phyloP scores from a whole-genome alignment of 2,329 filamentous ascomycete genomes.

The Sporothrix euskadiensis region DNA sequence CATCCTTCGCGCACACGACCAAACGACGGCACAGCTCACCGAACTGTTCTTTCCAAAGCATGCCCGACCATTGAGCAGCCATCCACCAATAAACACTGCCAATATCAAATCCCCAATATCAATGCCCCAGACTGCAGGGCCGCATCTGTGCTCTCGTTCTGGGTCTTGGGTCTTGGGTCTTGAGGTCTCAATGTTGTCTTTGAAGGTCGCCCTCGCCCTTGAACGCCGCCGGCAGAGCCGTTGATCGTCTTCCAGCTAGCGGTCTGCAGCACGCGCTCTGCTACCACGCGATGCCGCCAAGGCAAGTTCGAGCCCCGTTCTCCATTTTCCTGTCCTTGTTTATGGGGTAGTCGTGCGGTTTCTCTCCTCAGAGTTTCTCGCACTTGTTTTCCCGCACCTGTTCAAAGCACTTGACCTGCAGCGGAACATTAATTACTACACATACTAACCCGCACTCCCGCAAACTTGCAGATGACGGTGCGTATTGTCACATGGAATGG shows the following conservation, averaged over 20 bases:
- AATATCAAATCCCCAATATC: neutral
- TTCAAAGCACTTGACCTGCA: neutral
- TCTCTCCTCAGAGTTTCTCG: neutral
- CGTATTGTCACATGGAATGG: conserved; percentile 88
- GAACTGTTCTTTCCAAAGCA: neutral
- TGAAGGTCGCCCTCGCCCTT: neutral
- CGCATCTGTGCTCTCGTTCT: neutral
- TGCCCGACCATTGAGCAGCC: too few relatives aligned
- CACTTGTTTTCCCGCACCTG: neutral
- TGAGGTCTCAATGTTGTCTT: conserved; percentile 13
- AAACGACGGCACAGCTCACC: neutral
- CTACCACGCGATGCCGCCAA: conserved; percentile 14
- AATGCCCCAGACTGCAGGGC: neutral
- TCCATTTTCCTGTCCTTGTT: neutral
- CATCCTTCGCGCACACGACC: neutral
- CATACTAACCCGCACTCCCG: neutral
- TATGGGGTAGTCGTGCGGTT: neutral
- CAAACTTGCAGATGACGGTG: conserved; percentile 58
- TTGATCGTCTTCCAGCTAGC: neutral
- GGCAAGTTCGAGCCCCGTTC: neutral
- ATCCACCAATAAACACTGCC: neutral
- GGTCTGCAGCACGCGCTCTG: neutral
- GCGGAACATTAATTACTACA: neutral
- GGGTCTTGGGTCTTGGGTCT: neutral
- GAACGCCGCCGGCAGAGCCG: neutral